Evolutionary conservation across 148 eudicot species (phyloP).

Genomic region (Camellia granthamiana): DNA sequence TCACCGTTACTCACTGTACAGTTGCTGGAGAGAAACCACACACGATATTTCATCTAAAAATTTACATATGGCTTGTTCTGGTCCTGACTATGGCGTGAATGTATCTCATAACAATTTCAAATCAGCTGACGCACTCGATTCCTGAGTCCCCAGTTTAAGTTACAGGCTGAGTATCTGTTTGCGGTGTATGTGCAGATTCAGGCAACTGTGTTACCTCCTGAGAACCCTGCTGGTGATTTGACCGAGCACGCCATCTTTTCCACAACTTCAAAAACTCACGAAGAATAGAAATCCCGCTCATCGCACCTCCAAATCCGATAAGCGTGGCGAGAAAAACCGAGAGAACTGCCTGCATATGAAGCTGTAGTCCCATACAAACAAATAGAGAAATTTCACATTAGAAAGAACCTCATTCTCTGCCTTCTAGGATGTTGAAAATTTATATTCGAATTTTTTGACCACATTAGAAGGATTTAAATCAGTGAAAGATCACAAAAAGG

Average conservation of each 20-base stretch:
- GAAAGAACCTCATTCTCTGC: not conserved
- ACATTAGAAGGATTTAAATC: not conserved
- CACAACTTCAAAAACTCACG: conserved; percentile 45
- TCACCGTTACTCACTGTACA: not conserved
- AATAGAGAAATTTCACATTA: not conserved
- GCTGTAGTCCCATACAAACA: conserved; percentile 37
- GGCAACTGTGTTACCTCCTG: conserved; percentile 22
- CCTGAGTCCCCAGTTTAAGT: not conserved
- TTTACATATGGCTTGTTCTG: not conserved
- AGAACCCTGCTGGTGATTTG: conserved; percentile 26
- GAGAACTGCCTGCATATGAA: conserved; percentile 64
- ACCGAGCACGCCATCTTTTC: conserved; percentile 28
- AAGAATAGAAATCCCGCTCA: conserved; percentile 64
- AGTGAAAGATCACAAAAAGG: not conserved
- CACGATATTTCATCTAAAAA: not conserved
- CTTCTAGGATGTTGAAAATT: not conserved
- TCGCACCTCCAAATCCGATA: conserved; percentile 76
- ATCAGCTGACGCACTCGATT: conserved; percentile 10
- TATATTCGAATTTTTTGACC: not conserved
- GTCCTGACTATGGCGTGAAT: not conserved
- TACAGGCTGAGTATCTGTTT: conserved; percentile 12
- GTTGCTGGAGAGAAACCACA: not conserved
- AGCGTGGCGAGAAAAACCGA: conserved; percentile 77
- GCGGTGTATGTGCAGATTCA: conserved; percentile 18
- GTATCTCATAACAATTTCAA: too few relatives aligned